Evolutionary conservation across 2,329 filamentous ascomycete genomes (phyloP).

Genomic region (Moelleriella libera): DNA sequence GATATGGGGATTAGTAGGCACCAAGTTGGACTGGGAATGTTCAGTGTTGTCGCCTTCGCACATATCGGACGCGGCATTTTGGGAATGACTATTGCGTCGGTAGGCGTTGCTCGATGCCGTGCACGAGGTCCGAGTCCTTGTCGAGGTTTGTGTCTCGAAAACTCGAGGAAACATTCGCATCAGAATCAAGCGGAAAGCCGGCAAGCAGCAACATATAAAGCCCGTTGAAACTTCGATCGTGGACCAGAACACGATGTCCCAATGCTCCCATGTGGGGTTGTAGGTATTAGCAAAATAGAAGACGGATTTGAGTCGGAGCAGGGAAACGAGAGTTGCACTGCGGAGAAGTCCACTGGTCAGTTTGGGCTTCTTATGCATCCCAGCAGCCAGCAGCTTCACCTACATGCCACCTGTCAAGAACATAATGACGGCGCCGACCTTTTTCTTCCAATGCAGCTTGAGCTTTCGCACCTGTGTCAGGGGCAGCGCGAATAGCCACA

Average conservation of each 20-base stretch:
- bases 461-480: conserved; percentile 22
- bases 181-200: conserved; percentile 11
- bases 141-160: not conserved
- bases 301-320: conserved; percentile 10
- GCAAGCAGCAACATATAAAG: conserved; percentile 13
- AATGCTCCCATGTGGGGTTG: conserved; percentile 12
- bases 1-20: not conserved
- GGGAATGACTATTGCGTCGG: not conserved
- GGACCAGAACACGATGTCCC: conserved; percentile 10
- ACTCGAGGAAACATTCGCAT: conserved; percentile 1
- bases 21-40: not conserved
- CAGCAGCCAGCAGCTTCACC: conserved; percentile 1
- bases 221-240: conserved; percentile 12
- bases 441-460: conserved; percentile 11
- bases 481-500: conserved; percentile 31
- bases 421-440: conserved; percentile 24
- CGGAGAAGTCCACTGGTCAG: not conserved
- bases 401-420: conserved; percentile 24
- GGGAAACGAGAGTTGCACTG: conserved; percentile 12
- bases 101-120: conserved; percentile 1
- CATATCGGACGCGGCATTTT: not conserved
- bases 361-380: not conserved
- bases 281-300: conserved; percentile 9
- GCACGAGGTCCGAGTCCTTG: not conserved
- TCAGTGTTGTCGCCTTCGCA: not conserved